Evolutionary conservation across 257 asterid species (phyloP), one percentile per base, ranked within the genome.

Genomic region (Cinchona pubescens): DNA sequence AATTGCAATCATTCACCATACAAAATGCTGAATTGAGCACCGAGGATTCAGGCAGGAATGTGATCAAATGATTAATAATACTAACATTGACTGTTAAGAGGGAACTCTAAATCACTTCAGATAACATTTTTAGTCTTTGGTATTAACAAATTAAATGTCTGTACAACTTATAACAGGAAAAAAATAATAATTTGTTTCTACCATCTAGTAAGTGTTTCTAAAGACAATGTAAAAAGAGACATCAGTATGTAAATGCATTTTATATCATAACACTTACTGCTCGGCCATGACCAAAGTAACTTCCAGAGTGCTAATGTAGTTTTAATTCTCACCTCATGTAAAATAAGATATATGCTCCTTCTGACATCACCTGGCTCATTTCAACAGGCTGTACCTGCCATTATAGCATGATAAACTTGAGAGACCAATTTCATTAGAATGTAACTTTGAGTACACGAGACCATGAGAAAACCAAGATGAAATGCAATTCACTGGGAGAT

Each of bases 321-420:
- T 42, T 25, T 51, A 11, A 69, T 68, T 65, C 80, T 78, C 87
- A 89, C 97, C 98, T 88, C 92, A 80, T 84, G 87, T 93, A 93
- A 86, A 91, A 93, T 74, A 93, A 82, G 79, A 91, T 93, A 79
- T 93, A 93, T 37, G 98, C 98, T 69, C 96, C 94, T 88, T 88
- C 90, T 0, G 90, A 85, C 93, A 93, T 86, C 78, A 93, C 97
- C 79, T 86, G 92, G 83, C 79, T 84, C 86, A 83, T 77, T n/a
- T 83, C 84, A 10, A 89, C 96, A 9, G 85, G 90, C 73, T 84
- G 87, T 75, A 93, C 96, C 98, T 93, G 85, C 71, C 76, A 76
- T 67, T 38, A 32, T 46, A 69, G 68, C 58, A 79, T 27, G 69
- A 59, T 64, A 42, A 74, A 27, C 66, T 65, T 72, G 25, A 49